These are phyloP conservation scores for Viola pubescens DNA, from an alignment of 441 rosid species.

Conservation along the genomic window DNA sequence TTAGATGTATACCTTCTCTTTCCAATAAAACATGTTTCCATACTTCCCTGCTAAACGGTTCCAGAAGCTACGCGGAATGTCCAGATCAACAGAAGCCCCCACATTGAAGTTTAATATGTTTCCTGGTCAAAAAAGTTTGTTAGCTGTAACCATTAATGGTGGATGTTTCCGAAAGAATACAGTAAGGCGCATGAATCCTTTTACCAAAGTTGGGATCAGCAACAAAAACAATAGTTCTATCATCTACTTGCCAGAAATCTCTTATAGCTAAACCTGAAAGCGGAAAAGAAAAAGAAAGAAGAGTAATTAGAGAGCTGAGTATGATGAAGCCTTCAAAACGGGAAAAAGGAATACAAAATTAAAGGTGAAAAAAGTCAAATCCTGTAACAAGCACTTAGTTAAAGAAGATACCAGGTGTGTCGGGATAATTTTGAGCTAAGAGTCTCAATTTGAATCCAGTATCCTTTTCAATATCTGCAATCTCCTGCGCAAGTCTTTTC, in stretches of 20 bases:
- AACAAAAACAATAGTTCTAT: slow-evolving; percentile 78
- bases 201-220: slow-evolving; percentile 92
- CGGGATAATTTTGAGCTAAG: slow-evolving; percentile 85
- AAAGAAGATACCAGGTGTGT: slow-evolving; percentile 57
- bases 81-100: slow-evolving; percentile 67
- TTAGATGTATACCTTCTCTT: slow-evolving; percentile 36
- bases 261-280: slow-evolving; percentile 76
- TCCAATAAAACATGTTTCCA: slow-evolving; percentile 81
- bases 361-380: too few relatives aligned
- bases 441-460: slow-evolving; percentile 76
- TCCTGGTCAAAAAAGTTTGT: slow-evolving; percentile 27
- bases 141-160: slow-evolving; percentile 9
- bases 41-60: slow-evolving; percentile 82
- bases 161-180: slow-evolving; percentile 4
- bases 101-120: slow-evolving; percentile 53
- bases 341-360: too few relatives aligned
- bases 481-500: slow-evolving; percentile 64
- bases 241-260: slow-evolving; percentile 86
- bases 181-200: slow-evolving; percentile 5
- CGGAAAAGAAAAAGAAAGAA: background rate
- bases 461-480: slow-evolving; percentile 56
- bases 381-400: background rate
- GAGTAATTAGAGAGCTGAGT: too few relatives aligned
- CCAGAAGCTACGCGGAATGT: slow-evolving; percentile 67
- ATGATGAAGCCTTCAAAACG: too few relatives aligned